Base-by-base conservation (phyloP, 164 flowering plant species). In the Malania oleifera region DNA sequence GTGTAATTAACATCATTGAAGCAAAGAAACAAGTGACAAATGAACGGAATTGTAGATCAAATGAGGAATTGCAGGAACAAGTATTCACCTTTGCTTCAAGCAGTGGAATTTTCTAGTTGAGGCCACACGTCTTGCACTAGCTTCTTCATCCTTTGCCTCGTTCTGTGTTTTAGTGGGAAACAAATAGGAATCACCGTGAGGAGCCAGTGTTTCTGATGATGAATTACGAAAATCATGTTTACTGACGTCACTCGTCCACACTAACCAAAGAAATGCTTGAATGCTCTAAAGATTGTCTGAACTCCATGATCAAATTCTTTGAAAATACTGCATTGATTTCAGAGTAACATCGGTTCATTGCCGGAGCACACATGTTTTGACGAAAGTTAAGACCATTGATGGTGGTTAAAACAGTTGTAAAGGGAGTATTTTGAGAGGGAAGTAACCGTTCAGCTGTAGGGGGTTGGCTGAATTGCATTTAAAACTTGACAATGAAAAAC, bases 81-180 rank as follows among this genome's bases (percentile, higher is more conserved):
- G 9, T 3, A 10, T 17, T 54, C 48, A 65, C 77, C 73, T 73
- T 66, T 56, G 28, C 59, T 68, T 73, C 23, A 75, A 66, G 70
- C 77, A 77, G 63, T 68, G 75, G 49, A 75, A 73, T 37, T 66
- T 67, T 41, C 74, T 58, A 44, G 57, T 38, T 17, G 70, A 61
- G 35, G 65, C 65, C 22, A 57, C 37, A 29, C 67, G 69, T 61
- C 37, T 61, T 17, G 39, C 28, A 27, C 63, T 52, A 9, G 51
- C 66, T 10, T 64, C 63, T 38, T 54, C 67, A 4, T 56, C 55
- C 26, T 52, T 27, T n/a, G 8, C 46, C 14, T 18, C 31, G 29
- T 41, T 23, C 54, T 39, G 47, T 25, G 53, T 59, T 39, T 65
- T 44, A 20, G 63, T 52, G 45, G 28, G 19, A 18, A 44, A 24